These are phyloP conservation scores for Fusarium sp. DNA, from an alignment of 2,329 filamentous ascomycete species.

Conservation along the genomic window DNA sequence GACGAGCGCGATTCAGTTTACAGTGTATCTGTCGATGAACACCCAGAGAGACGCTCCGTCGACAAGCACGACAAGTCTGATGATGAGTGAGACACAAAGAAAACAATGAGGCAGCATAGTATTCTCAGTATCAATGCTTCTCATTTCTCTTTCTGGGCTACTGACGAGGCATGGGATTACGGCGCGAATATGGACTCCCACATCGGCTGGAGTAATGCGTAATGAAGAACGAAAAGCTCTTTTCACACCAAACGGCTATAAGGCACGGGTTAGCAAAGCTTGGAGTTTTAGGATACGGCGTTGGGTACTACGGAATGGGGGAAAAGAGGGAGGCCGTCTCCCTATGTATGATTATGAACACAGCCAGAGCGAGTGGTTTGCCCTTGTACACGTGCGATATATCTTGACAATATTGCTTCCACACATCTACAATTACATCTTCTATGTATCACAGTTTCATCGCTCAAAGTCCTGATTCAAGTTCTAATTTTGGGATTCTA, in stretches of 20 bases:
- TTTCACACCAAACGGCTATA: constrained; percentile 4
- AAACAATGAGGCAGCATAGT: background rate
- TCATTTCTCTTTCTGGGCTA: background rate
- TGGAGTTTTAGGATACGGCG: constrained; percentile 8
- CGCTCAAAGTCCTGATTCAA: too few relatives aligned
- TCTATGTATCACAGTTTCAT: background rate
- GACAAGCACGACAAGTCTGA: constrained; percentile 10
- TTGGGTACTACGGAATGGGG: constrained; percentile 1
- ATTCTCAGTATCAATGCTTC: background rate
- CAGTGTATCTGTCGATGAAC: constrained; percentile 9
- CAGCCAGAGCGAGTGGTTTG: constrained; percentile 1
- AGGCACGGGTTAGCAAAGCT: constrained; percentile 1
- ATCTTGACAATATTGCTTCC: background rate
- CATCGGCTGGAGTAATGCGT: constrained; percentile 8
- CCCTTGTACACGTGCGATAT: background rate
- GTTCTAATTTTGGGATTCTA: too few relatives aligned
- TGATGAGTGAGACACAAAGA: background rate
- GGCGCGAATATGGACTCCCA: background rate
- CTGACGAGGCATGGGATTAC: background rate
- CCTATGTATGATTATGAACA: constrained; percentile 11
- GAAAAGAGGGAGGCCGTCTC: background rate
- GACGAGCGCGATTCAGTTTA: constrained; percentile 14
- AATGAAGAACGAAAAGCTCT: constrained; percentile 20
- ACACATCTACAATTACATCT: background rate
- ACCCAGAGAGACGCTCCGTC: constrained; percentile 11